These are phyloP conservation scores for Trichosanthes truncata DNA, from an alignment of 306 rosid species.

Conservation along the genomic window DNA sequence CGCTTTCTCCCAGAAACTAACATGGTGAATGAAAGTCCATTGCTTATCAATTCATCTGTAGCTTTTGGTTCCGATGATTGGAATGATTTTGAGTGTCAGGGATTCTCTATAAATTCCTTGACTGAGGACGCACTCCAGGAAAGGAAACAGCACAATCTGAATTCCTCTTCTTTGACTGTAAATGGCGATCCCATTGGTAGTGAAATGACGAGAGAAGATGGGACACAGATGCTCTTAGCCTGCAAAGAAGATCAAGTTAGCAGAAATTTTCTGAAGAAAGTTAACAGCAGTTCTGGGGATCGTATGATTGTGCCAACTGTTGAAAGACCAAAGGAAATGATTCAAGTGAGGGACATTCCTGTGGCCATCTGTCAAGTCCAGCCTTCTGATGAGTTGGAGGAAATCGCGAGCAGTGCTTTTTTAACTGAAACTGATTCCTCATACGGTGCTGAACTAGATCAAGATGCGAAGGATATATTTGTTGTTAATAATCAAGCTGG, in stretches of 20 bases:
- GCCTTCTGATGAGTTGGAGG: conserved; percentile 22
- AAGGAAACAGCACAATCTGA: conserved; percentile 13
- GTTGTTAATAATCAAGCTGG: conserved; percentile 18
- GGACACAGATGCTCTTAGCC: conserved; percentile 5
- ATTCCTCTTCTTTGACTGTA: conserved; percentile 12
- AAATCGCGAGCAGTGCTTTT: conserved; percentile 20
- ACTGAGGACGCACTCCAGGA: conserved; percentile 17
- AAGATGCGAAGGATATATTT: conserved; percentile 16
- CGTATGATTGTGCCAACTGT: conserved; percentile 3
- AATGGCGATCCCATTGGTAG: conserved; percentile 10
- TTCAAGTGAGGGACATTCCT: conserved; percentile 35
- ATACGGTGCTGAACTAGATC: conserved; percentile 12
- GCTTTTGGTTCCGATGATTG: conserved; percentile 78
- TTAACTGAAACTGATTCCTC: conserved; percentile 11
- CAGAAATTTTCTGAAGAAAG: conserved; percentile 15
- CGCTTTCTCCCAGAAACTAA: conserved; percentile 15
- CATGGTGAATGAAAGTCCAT: conserved; percentile 42
- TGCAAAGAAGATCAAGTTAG: conserved; percentile 21
- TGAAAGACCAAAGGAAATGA: conserved; percentile 17
- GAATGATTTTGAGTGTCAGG: conserved; percentile 51
- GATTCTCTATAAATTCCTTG: conserved; percentile 15
- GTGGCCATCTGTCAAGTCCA: conserved; percentile 34
- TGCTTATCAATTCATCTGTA: conserved; percentile 65
- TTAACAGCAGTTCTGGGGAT: conserved; percentile 3
- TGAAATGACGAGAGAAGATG: conserved; percentile 17